These are phyloP conservation scores for Echria macrotheca DNA, from an alignment of 495 filamentous ascomycete species.

Conservation along the genomic window DNA sequence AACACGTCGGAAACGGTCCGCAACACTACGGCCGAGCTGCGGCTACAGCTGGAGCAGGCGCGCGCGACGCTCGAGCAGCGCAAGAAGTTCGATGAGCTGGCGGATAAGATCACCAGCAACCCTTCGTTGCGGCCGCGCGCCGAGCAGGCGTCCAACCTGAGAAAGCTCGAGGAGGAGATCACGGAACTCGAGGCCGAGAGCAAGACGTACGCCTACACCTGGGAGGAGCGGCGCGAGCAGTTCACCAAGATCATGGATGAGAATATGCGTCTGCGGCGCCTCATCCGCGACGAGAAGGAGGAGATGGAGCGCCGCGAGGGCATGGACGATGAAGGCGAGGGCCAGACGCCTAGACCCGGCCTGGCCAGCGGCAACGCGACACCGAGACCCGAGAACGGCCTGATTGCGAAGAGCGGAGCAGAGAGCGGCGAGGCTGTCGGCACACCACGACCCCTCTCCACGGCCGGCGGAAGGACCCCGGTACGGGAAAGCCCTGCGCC, in stretches of 20 bases:
- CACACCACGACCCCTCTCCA: constrained; percentile 43
- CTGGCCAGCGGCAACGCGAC: constrained; percentile 34
- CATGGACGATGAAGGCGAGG: constrained; percentile 72
- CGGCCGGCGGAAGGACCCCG: constrained; percentile 60
- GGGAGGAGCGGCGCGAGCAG: constrained; percentile 79
- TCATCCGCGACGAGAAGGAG: constrained; percentile 95
- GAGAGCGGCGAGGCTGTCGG: constrained; percentile 35
- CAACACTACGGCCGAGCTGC: constrained; percentile 66
- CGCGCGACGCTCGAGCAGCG: constrained; percentile 69
- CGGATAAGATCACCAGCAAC: constrained; percentile 82
- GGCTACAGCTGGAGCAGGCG: constrained; percentile 67
- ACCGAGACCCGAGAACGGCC: constrained; percentile 36
- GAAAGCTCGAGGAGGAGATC: constrained; percentile 82
- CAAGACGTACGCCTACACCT: constrained; percentile 72
- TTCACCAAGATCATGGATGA: constrained; percentile 90
- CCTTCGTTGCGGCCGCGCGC: constrained; percentile 70
- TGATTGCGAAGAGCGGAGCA: constrained; percentile 27
- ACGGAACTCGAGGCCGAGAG: constrained; percentile 79
- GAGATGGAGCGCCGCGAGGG: constrained; percentile 70
- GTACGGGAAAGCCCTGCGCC: constrained; percentile 48
- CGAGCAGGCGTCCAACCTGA: constrained; percentile 73
- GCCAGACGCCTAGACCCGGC: constrained; percentile 39
- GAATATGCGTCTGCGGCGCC: constrained; percentile 71
- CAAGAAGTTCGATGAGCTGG: constrained; percentile 79
- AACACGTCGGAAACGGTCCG: constrained; percentile 69